These are phyloP conservation scores for Yarrowia phangngaensis DNA, from an alignment of 805 yeast species.

Conservation along the genomic window DNA sequence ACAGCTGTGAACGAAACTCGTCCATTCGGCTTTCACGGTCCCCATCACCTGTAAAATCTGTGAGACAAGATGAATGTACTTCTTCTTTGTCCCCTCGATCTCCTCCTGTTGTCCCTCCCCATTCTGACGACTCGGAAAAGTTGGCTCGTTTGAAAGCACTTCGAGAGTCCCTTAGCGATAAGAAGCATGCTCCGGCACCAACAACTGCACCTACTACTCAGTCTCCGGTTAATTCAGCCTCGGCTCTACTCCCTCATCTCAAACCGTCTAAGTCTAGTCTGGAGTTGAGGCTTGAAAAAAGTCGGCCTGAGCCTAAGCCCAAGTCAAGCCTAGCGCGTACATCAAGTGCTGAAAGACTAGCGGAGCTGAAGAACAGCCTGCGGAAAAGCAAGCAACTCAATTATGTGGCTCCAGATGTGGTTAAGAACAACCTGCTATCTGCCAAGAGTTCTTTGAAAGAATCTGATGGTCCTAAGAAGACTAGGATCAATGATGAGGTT, in stretches of 20 bases:
- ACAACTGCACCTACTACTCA: slow-evolving; percentile 29
- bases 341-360: slow-evolving; percentile 30
- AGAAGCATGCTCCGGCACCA: slow-evolving; percentile 7
- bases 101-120: background rate
- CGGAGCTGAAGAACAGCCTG: slow-evolving; percentile 30
- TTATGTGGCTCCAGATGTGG: slow-evolving; percentile 30
- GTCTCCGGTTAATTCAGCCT: no score
- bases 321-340: no score
- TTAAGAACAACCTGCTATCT: slow-evolving; percentile 28
- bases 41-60: slow-evolving; percentile 28
- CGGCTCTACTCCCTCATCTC: no score
- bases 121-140: slow-evolving; percentile 1
- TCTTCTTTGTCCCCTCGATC: slow-evolving; percentile 1
- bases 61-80: no score
- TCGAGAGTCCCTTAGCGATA: slow-evolving; percentile 12
- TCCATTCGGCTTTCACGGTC: slow-evolving; percentile 24
- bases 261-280: no score
- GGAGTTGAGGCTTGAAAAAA: no score
- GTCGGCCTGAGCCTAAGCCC: no score
- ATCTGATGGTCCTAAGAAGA: slow-evolving; percentile 9
- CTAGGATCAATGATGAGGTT: slow-evolving; percentile 12
- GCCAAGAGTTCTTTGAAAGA: slow-evolving; percentile 29
- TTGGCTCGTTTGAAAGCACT: slow-evolving; percentile 19
- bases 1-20: slow-evolving; percentile 16
- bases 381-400: slow-evolving; percentile 31